Evolutionary conservation across 2,329 filamentous ascomycete genomes (phyloP).

Genomic region (Claviceps sp.): DNA sequence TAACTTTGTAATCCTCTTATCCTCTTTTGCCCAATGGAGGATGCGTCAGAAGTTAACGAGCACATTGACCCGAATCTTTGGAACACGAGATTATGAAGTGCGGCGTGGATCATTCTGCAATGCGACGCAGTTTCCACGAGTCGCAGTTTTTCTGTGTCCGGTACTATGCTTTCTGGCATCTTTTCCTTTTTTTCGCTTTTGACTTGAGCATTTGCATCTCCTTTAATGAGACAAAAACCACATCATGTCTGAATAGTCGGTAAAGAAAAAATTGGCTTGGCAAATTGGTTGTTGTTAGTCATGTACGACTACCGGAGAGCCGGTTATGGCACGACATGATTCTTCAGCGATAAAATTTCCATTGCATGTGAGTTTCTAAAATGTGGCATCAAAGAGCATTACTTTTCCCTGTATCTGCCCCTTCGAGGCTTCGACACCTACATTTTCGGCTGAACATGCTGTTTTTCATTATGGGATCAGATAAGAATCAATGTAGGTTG

Average conservation of each 20-base stretch:
- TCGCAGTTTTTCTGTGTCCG: neutral
- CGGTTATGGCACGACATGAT: neutral
- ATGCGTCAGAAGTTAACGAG: neutral
- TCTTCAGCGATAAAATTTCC: neutral
- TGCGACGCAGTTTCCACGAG: neutral
- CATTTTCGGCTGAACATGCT: neutral
- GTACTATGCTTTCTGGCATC: neutral
- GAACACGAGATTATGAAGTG: neutral
- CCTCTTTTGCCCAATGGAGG: neutral
- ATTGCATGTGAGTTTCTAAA: neutral
- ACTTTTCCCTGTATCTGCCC: neutral
- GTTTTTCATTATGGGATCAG: neutral
- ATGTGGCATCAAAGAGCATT: neutral
- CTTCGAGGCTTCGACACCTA: neutral
- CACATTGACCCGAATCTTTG: neutral
- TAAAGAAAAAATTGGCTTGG: neutral
- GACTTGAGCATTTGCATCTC: neutral
- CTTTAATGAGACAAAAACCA: neutral
- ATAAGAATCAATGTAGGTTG: no score
- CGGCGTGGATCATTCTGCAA: neutral
- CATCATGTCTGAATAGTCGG: constrained; percentile 4
- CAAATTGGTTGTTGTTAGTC: no score
- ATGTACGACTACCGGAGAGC: no score
- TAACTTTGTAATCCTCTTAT: neutral
- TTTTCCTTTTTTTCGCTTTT: neutral